Evolutionary conservation across 2,329 filamentous ascomycete genomes (phyloP).

Genomic region (Ascochyta viciae-villosae): DNA sequence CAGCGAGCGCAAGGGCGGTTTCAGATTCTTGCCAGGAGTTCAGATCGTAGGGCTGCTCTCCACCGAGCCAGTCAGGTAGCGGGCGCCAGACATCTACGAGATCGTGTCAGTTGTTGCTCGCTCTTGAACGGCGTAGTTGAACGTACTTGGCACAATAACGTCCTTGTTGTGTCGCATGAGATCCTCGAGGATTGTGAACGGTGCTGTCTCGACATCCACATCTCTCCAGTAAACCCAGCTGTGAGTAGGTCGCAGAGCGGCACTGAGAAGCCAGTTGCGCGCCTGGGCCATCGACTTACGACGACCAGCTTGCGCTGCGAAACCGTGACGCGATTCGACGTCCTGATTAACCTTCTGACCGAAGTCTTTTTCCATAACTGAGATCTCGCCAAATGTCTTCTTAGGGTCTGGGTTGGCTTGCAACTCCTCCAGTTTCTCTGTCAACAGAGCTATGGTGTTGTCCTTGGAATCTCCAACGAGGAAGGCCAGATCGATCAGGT

Average conservation of each 20-base stretch:
- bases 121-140: not conserved
- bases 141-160: conserved; percentile 95
- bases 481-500: conserved; percentile 95
- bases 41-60: conserved; percentile 96
- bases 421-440: conserved; percentile 75
- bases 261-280: conserved; percentile 94
- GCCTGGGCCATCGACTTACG: conserved; percentile 98
- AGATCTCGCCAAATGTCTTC: conserved; percentile 92
- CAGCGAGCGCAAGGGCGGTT: conserved; percentile 89
- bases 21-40: conserved; percentile 99
- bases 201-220: conserved; percentile 96
- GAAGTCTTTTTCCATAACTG: conserved; percentile 98
- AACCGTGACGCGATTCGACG: conserved; percentile 95
- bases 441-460: conserved; percentile 78
- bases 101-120: conserved; percentile 25
- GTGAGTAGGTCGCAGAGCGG: conserved; percentile 90
- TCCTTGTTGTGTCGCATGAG: conserved; percentile 99
- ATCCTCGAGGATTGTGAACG: conserved; percentile 95
- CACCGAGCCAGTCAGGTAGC: conserved; percentile 97
- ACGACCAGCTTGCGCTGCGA: conserved; percentile 90
- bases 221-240: conserved; percentile 99
- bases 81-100: conserved; percentile 84
- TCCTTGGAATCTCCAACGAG: conserved; percentile 98
- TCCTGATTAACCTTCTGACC: conserved; percentile 98
- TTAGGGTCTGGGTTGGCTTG: conserved; percentile 81